Evolutionary conservation across 1,139 yeast species (phyloP), one percentile per base, ranked within the genome.

Genomic region (Sugiyamaella neomexicana): DNA sequence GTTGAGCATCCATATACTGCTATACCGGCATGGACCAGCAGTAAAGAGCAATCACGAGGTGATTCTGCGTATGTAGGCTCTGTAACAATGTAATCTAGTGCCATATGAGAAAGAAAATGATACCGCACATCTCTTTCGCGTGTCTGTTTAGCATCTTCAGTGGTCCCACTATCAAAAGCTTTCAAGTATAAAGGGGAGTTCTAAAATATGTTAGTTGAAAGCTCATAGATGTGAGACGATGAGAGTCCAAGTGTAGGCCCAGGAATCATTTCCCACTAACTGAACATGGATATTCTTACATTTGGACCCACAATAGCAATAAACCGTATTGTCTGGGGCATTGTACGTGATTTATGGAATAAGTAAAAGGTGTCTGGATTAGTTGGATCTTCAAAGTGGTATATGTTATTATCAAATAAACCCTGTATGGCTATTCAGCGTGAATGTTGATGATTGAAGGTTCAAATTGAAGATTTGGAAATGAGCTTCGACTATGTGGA

Each of bases 21-120:
- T 8, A 73, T 64, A 6, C 75, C 76, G 38, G 74, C 75, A 52
- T 74, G 77, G 1, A 73, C 75, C 25, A 73, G 60, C 41, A 74
- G 62, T 41, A 74, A 59, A 0, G 71, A 70, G 45, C 64, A 68
- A 50, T 71, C 73, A 17, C 63, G 58, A 5, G 68, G 59, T 6
- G 61, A 58, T 25, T 61, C 70, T 32, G 64, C 50, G 25, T 60
- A 60, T 32, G 59, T 60, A 40, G 59, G 62, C 47, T 68, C 69
- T 0, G 67, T 61, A 34, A 64, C 62, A 8, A 72, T 65, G 52
- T 73, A 75, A 62, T 74, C 77, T 36, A 74, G 65, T 4, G 77
- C 70, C 75, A 74, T 73, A 57, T 74, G 75, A 5, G 77, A 73
- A 9, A 74, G 64, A 54, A 73, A 72, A 52, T 73, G 73, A 60